Evolutionary conservation across 1,139 yeast species (phyloP).

Genomic region (Yamadazyma spencermartinsiae): DNA sequence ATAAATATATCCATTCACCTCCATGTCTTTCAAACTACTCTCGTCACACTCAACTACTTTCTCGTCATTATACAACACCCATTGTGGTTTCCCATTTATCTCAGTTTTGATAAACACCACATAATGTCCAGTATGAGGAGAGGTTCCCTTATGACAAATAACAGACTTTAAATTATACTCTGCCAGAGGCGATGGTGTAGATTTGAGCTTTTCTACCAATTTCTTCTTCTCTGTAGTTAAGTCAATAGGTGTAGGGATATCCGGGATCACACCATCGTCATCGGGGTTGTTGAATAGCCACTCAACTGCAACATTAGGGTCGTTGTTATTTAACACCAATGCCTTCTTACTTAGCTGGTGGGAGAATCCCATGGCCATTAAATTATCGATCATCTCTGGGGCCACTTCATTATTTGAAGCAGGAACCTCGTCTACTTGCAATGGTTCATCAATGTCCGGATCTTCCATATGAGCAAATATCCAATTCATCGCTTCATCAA

Average conservation of each 20-base stretch:
- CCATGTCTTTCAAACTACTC: conserved; percentile 60
- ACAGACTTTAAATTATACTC: conserved; percentile 66
- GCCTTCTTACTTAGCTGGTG: conserved; percentile 68
- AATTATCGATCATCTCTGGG: conserved; percentile 47
- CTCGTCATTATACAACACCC: conserved; percentile 94
- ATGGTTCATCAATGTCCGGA: conserved; percentile 67
- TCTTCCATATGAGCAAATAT: conserved; percentile 87
- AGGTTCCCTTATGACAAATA: conserved; percentile 90
- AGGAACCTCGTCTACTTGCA: conserved; percentile 10
- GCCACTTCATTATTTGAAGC: conserved; percentile 19
- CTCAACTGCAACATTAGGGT: conserved; percentile 77
- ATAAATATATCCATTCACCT: conserved; percentile 63
- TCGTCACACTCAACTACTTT: conserved; percentile 78
- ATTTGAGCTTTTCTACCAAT: conserved; percentile 15
- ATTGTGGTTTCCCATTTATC: conserved; percentile 45
- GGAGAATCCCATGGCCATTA: conserved; percentile 79
- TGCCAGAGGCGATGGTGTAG: conserved; percentile 9
- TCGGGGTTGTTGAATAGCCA: conserved; percentile 85
- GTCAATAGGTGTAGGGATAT: conserved; percentile 18
- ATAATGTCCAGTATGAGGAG: conserved; percentile 95
- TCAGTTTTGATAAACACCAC: conserved; percentile 68
- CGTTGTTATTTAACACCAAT: conserved; percentile 53
- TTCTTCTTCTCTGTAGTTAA: conserved; percentile 22
- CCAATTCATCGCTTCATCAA: conserved; percentile 92
- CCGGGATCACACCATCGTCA: conserved; percentile 43